A percentile compares a stretch with the other conserved stretches of the same genome.
Conservation (phyloP, 2,329 filamentous ascomycete genomes). For the Magnaporthiopsis incrustans region DNA sequence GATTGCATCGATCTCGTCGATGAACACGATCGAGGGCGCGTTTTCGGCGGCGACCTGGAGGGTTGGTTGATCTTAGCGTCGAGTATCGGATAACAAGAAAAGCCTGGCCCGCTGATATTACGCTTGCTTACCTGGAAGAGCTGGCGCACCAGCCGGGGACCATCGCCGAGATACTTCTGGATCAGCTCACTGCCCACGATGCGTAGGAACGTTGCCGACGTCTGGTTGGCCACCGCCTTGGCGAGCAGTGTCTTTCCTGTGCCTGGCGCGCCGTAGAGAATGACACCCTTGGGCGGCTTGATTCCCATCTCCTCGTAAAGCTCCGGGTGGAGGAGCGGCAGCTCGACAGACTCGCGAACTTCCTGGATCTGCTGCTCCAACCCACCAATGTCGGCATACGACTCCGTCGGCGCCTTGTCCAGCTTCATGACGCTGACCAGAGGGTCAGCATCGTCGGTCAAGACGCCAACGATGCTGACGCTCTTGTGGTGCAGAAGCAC, state of each 20-base stretch:
- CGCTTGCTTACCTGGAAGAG: constrained; percentile 63
- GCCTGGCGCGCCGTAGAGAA: constrained; percentile 93
- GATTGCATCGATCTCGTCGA: constrained; percentile 98
- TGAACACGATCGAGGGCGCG: constrained; percentile 94
- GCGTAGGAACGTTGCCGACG: constrained; percentile 94
- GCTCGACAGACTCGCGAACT: constrained; percentile 91
- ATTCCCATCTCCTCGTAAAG: constrained; percentile 99
- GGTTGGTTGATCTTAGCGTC: neutral
- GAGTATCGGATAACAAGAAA: constrained; percentile 9
- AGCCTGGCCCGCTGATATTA: constrained; percentile 7
- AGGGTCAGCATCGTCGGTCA: constrained; percentile 94
- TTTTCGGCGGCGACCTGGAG: constrained; percentile 83
- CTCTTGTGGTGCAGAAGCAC: constrained; percentile 96
- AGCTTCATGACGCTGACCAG: constrained; percentile 98
- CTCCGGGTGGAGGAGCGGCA: constrained; percentile 90
- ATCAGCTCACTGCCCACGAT: constrained; percentile 97
- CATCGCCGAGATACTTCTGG: constrained; percentile 97
- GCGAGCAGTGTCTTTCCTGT: constrained; percentile 41
- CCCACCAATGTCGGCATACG: constrained; percentile 97
- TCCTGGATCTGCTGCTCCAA: constrained; percentile 94
- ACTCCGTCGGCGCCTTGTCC: constrained; percentile 96
- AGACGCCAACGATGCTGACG: constrained; percentile 92
- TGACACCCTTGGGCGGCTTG: constrained; percentile 98
- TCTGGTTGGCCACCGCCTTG: constrained; percentile 97
- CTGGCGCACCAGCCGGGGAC: constrained; percentile 87